Evolutionary conservation across 2,329 filamentous ascomycete genomes (phyloP).

Genomic region (Hypomyces rosellus): DNA sequence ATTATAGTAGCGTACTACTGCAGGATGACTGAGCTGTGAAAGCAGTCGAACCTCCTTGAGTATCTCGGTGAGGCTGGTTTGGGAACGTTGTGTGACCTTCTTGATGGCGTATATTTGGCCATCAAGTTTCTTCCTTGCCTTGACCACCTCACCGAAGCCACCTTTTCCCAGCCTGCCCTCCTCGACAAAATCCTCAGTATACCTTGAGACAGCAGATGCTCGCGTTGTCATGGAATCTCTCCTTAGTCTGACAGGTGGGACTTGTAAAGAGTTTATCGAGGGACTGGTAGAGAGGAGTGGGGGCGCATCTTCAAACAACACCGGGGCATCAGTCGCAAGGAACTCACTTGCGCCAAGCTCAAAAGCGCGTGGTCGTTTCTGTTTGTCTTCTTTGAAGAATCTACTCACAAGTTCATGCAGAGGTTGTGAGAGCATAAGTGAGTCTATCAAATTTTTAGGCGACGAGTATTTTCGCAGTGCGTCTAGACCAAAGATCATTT

Average conservation of each 20-base stretch:
- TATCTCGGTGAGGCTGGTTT: slow-evolving; percentile 73
- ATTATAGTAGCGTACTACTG: slow-evolving; percentile 83
- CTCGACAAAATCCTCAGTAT: slow-evolving; percentile 84
- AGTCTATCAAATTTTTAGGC: slow-evolving; percentile 65
- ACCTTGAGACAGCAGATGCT: slow-evolving; percentile 57
- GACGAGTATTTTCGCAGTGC: slow-evolving; percentile 72
- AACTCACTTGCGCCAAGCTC: slow-evolving; percentile 61
- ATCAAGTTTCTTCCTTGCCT: slow-evolving; percentile 89
- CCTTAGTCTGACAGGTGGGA: slow-evolving; percentile 44
- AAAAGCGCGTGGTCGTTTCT: slow-evolving; percentile 79
- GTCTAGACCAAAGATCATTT: slow-evolving; percentile 87
- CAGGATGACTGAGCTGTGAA: slow-evolving; percentile 86
- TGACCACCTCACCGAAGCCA: slow-evolving; percentile 93
- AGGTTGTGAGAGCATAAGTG: slow-evolving; percentile 64
- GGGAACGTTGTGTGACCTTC: slow-evolving; percentile 81
- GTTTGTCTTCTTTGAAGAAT: slow-evolving; percentile 78
- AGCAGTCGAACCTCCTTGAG: slow-evolving; percentile 81
- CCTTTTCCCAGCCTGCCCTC: slow-evolving; percentile 85
- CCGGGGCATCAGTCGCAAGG: slow-evolving; percentile 56
- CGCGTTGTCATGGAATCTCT: slow-evolving; percentile 55
- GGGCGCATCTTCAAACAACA: slow-evolving; percentile 43
- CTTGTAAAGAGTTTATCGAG: slow-evolving; percentile 35
- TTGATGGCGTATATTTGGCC: slow-evolving; percentile 94
- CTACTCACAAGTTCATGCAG: slow-evolving; percentile 74
- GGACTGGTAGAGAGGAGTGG: slow-evolving; percentile 35